Conservation (phyloP, 129 eudicot species). For the Saussurea involucrata region DNA sequence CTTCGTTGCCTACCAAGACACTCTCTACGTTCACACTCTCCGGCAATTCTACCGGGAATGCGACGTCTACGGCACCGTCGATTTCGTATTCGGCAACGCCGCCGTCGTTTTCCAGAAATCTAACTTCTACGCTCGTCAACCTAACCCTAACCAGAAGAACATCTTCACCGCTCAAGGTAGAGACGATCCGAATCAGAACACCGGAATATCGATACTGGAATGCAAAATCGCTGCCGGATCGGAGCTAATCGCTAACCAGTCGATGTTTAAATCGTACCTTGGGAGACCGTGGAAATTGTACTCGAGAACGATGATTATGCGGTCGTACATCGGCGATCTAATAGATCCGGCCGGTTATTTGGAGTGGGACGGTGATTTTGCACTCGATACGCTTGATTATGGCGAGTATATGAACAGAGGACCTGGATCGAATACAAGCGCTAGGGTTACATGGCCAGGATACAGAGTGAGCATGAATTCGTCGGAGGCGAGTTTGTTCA, state of each 20-base stretch:
- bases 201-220: conserved; percentile 66
- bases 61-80: conserved; percentile 75
- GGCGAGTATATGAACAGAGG: conserved; percentile 80
- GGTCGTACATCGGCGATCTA: conserved; percentile 40
- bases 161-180: conserved; percentile 86
- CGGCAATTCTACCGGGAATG: conserved; percentile 79
- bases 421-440: conserved; percentile 62
- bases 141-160: conserved; percentile 53
- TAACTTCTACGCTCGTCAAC: conserved; percentile 69
- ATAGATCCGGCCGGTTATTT: conserved; percentile 61
- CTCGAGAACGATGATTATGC: conserved; percentile 53
- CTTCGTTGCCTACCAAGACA: conserved; percentile 80
- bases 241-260: conserved; percentile 45
- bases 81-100: conserved; percentile 76
- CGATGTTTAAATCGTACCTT: conserved; percentile 48
- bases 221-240: conserved; percentile 79
- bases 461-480: conserved; percentile 32
- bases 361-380: conserved; percentile 64
- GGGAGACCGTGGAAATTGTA: conserved; percentile 79
- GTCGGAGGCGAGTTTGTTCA: conserved; percentile 55
- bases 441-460: conserved; percentile 82
- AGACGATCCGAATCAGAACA: conserved; percentile 77
- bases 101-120: conserved; percentile 75
- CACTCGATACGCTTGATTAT: conserved; percentile 51
- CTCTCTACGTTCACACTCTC: conserved; percentile 72